phyloP scores from a whole-genome alignment of 2,329 filamentous ascomycete species.

The Ceratocystis eucalypticola region DNA sequence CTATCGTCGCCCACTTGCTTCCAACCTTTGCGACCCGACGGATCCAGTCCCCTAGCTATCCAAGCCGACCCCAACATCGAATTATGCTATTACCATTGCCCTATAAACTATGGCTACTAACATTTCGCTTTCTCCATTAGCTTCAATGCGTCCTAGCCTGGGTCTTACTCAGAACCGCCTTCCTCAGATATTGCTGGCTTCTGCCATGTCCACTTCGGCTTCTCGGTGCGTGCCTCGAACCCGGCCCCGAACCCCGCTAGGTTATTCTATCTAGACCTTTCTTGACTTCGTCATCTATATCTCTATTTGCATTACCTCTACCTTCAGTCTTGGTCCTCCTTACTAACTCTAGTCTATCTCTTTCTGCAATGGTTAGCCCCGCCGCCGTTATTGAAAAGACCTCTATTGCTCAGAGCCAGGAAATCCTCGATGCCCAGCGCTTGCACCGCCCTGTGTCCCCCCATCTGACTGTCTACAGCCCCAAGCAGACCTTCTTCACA shows the following conservation, averaged over 20 bases:
- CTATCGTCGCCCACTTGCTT: too few relatives aligned
- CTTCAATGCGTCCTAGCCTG: slow-evolving; percentile 17
- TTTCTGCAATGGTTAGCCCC: slow-evolving; percentile 28
- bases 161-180: slow-evolving; percentile 26
- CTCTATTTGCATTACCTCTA: neutral
- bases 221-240: slow-evolving; percentile 30
- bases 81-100: neutral
- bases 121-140: neutral
- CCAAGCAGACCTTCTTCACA: slow-evolving; percentile 72
- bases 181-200: slow-evolving; percentile 35
- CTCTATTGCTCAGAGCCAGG: slow-evolving; percentile 38
- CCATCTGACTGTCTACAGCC: slow-evolving; percentile 74
- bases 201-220: slow-evolving; percentile 32
- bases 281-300: neutral
- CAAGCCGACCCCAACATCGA: neutral
- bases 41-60: neutral
- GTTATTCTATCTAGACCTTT: neutral
- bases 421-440: slow-evolving; percentile 70
- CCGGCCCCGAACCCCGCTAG: neutral
- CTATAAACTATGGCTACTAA: slow-evolving; percentile 2
- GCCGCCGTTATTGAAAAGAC: slow-evolving; percentile 44
- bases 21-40: neutral
- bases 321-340: neutral
- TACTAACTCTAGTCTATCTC: slow-evolving; percentile 10
- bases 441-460: slow-evolving; percentile 68